Conservation (phyloP, 2,329 filamentous ascomycete genomes). For the Cladobotryum mycophilum region DNA sequence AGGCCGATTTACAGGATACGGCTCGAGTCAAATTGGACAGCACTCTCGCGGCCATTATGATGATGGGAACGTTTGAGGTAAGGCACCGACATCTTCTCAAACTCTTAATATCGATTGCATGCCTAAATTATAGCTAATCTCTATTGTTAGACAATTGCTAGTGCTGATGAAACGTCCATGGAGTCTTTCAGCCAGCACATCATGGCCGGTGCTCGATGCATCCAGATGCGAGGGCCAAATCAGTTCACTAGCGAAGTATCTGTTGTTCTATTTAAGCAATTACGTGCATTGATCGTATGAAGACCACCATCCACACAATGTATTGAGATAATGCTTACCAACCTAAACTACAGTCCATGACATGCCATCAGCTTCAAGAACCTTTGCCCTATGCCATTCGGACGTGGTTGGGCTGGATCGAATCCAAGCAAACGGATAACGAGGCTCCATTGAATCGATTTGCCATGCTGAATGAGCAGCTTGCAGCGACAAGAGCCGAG, state of each 20-base stretch:
- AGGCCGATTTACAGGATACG: constrained; percentile 12
- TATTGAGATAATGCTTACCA: too few species aligned
- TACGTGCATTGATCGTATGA: constrained; percentile 16
- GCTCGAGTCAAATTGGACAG: constrained; percentile 12
- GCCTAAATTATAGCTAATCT: not conserved
- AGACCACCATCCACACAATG: not conserved
- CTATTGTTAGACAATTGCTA: constrained; percentile 14
- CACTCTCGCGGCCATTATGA: constrained; percentile 15
- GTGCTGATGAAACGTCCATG: constrained; percentile 13
- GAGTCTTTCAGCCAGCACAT: constrained; percentile 16
- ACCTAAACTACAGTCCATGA: constrained; percentile 10
- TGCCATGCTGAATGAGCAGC: constrained; percentile 12
- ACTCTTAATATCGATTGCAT: too few species aligned
- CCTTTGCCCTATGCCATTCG: constrained; percentile 15
- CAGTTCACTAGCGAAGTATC: constrained; percentile 15
- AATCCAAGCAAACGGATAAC: constrained; percentile 2
- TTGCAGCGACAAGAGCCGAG: constrained; percentile 4
- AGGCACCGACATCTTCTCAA: not conserved
- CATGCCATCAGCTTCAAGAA: constrained; percentile 19
- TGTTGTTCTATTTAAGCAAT: constrained; percentile 14
- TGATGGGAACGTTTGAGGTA: constrained; percentile 19
- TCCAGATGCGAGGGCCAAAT: constrained; percentile 15
- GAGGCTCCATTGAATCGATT: constrained; percentile 10
- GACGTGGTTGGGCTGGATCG: constrained; percentile 17
- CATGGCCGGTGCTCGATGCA: constrained; percentile 17